A percentile compares a stretch with the other conserved stretches of the same genome.
These are phyloP conservation scores for Pterocarpus santalinus DNA, from an alignment of 306 rosid species.

Conservation along the genomic window DNA sequence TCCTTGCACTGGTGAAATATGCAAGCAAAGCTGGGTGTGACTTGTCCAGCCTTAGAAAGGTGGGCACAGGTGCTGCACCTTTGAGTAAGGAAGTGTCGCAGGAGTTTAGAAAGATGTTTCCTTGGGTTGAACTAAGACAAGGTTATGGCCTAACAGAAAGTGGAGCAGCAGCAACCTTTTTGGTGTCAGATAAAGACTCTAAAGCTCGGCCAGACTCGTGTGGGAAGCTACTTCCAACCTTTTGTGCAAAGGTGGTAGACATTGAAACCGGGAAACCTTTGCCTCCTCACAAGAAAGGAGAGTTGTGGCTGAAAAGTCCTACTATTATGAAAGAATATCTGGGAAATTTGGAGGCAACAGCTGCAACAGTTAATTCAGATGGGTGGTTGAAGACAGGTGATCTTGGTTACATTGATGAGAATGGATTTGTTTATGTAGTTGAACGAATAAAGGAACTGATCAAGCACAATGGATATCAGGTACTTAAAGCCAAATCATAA, in stretches of 20 bases:
- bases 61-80: constrained; percentile 91
- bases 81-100: constrained; percentile 70
- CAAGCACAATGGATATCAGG: constrained; percentile 94
- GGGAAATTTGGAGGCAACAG: constrained; percentile 78
- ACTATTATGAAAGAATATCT: constrained; percentile 81
- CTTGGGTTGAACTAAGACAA: constrained; percentile 83
- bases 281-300: constrained; percentile 79
- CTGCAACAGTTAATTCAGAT: constrained; percentile 59
- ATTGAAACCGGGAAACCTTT: constrained; percentile 63
- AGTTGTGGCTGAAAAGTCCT: constrained; percentile 80
- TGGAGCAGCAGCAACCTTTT: constrained; percentile 65
- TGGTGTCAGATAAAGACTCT: constrained; percentile 55
- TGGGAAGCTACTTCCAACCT: constrained; percentile 73
- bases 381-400: constrained; percentile 95
- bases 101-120: constrained; percentile 74
- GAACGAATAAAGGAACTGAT: constrained; percentile 91
- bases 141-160: constrained; percentile 94
- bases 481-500: constrained; percentile 40
- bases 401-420: constrained; percentile 77
- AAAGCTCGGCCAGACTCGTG: constrained; percentile 61
- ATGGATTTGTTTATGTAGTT: constrained; percentile 72
- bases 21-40: constrained; percentile 55
- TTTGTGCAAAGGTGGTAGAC: constrained; percentile 75
- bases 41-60: constrained; percentile 67
- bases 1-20: constrained; percentile 71